Base-by-base conservation (phyloP, 225 moss, liverwort and hornwort genomes). In the Polytrichum commune region DNA sequence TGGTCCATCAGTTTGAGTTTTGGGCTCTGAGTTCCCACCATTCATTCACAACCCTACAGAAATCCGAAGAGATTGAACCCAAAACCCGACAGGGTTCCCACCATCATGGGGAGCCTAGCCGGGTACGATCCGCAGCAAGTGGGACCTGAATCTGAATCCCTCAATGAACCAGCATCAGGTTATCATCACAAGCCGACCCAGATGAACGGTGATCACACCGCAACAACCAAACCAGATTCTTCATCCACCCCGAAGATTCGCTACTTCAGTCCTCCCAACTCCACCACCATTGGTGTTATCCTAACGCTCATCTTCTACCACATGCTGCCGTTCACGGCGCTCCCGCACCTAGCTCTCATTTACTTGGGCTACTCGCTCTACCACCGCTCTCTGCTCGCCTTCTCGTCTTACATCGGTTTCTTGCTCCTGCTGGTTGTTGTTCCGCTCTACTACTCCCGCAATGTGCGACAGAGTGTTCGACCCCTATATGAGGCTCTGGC, bases 281-380 rank as follows among this genome's bases (percentile, higher is more conserved):
- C 88, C 13, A 83, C 90, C 0, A 77, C 73, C 24, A 27, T 74
- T 5, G 73, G 82, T 9, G 67, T 83, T 66, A 53, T 81, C 26
- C 72, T 85, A 29, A 83, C 85, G 32, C 3, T 96, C n/a, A 64
- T 96, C 4, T 84, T 91, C 65, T 91, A 82, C 67, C 91, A 91
- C 75, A 96, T 91, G 95, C 30, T 96, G 26, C 93, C 93, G 0
- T 93, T 96, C 84, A 87, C 89, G 8, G 68, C 72, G 13, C 3
- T 91, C n/a, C 90, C 90, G 3, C 77, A 82, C 32, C 3, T 89
- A 5, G 18, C 75, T 0, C 27, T 82, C 18, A 18, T 70, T 13
- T 75, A 67, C 19, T 69, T 63, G 22, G 54, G 72, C 1, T 78
- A 77, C 76, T 85, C 80, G 70, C 80, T 83, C 22, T 77, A 74